Evolutionary conservation across 106 monocot genomes (phyloP), one percentile per base, ranked within the genome.

Genomic region (Acorus calamus): DNA sequence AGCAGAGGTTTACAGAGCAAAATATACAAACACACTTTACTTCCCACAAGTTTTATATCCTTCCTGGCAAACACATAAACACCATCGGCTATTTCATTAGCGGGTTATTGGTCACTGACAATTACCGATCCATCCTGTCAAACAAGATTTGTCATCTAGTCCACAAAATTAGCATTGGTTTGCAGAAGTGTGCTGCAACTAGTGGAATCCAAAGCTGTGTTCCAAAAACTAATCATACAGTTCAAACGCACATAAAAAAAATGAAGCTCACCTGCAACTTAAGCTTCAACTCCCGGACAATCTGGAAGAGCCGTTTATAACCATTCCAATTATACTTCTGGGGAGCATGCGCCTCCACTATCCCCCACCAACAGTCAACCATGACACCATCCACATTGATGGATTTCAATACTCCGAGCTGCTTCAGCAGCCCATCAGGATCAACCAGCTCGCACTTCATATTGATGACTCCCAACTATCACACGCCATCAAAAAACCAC

Each of bases 291-390:
- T 87, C 84, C 61, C 80, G 74, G 8, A 84, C 82, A 66, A 87
- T 84, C 50, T 82, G 86, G 62, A 90, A 87, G 3, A 96, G 81
- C n/a, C 54, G 75, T 69, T 76, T 82, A 75, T 96, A 96, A 61
- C 94, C 89, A 47, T 58, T 50, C 94, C 94, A 96, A 63, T 85
- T 90, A 67, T 96, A 96, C 60, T 80, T 66, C 49, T 75, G 81
- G 2, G 94, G 90, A 3, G 71, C 55, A 67, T 85, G 62, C 4
- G 82, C 86, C 59, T 96, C 94, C 46, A 96, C 94, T 43, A 84
- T 96, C 8, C 94, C 94, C 94, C 94, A 96, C 94, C 94, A 96
- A 52, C 94, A 96, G 64, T 96, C 82, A 62, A 96, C 78, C 90
- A 82, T 90, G 6, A 90, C 84, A 58, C 94, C 94, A 66, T 96